Percentiles rank a stretch among this genome's conserved stretches.
Conservation (phyloP, 257 asterid species). For the Salvia splendens region DNA sequence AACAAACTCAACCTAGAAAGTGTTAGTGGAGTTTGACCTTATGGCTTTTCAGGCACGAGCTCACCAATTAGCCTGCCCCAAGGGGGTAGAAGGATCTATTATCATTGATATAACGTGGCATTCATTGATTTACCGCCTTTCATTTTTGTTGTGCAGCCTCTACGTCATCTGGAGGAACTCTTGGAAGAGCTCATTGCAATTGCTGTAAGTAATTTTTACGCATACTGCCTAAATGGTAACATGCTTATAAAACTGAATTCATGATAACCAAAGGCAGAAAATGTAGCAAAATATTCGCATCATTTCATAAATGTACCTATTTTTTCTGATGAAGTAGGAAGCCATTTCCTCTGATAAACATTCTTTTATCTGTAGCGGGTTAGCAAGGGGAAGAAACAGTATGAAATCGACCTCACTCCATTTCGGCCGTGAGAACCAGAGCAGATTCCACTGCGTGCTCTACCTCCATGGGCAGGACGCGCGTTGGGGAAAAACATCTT, state of each 20-base stretch:
- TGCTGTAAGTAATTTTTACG: constrained; percentile 55
- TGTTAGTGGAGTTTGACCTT: neutral
- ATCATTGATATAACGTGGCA: neutral
- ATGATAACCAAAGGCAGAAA: neutral
- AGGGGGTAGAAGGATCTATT: neutral
- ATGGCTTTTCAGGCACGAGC: neutral
- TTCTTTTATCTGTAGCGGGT: constrained; percentile 54
- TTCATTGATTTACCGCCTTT: constrained; percentile 5
- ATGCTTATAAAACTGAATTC: neutral
- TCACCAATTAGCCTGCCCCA: neutral
- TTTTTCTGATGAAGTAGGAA: constrained; percentile 26
- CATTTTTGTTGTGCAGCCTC: constrained; percentile 55
- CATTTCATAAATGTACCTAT: neutral
- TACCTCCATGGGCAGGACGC: neutral
- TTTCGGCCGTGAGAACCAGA: constrained; percentile 38
- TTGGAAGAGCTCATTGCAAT: constrained; percentile 76
- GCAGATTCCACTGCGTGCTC: neutral
- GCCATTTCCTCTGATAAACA: constrained; percentile 5
- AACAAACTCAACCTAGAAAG: neutral
- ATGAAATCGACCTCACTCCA: constrained; percentile 83
- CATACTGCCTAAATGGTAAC: neutral
- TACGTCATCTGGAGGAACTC: constrained; percentile 90
- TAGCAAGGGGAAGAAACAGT: constrained; percentile 84
- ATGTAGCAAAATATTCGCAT: neutral
- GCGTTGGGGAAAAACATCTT: neutral